Base-by-base conservation (phyloP, 1,284 basidiomycete genomes). In the Cutaneotrichosporon cutaneum region DNA sequence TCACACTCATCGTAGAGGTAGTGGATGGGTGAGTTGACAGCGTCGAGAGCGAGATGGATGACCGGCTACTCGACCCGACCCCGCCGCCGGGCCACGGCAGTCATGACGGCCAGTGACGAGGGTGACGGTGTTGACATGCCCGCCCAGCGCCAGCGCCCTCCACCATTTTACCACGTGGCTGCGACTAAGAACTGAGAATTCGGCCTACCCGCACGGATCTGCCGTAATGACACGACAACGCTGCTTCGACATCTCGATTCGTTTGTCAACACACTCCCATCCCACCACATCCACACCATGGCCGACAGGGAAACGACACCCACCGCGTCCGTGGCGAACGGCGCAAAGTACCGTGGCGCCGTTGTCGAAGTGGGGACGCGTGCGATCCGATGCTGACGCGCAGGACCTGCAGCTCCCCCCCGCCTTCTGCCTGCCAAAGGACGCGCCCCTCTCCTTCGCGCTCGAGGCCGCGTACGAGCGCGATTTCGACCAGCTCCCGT, bases 401-500 rank as follows among this genome's bases (percentile, higher is more conserved):
- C 72, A 93, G 90, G 91, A 93, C 76, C 82, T 93, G 2, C 92
- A 94, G 83, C 82, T 94, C 2, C 88, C 90, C 0, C 92, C 92
- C 9, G 92, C 92, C 0, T 94, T 93, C 77, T 86, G 88, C n/a
- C 82, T 94, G 3, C 88, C 89, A 9, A 80, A 83, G 10, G 83
- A 83, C 63, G 90, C 90, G 69, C 83, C 84, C 22, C 86, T 93
- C 60, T 84, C 84, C 10, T 82, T 85, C 32, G 92, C 90, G 1
- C 85, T 94, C 47, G 90, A 91, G 70, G 84, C 89, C 35, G 92
- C 92, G 0, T 94, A 92, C 71, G 92, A 94, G 68, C 85, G 90
- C 48, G 92, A 94, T 74, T 94, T 93, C 78, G 92, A 92, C 27
- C 87, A 92, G 71, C 88, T 94, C 61, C 92, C 92, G 91, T 94